A percentile compares a stretch with the other conserved stretches of the same genome.
phyloP scores from a whole-genome alignment of 1,139 yeast genomes.

The Hyphopichia pseudoburtonii region DNA sequence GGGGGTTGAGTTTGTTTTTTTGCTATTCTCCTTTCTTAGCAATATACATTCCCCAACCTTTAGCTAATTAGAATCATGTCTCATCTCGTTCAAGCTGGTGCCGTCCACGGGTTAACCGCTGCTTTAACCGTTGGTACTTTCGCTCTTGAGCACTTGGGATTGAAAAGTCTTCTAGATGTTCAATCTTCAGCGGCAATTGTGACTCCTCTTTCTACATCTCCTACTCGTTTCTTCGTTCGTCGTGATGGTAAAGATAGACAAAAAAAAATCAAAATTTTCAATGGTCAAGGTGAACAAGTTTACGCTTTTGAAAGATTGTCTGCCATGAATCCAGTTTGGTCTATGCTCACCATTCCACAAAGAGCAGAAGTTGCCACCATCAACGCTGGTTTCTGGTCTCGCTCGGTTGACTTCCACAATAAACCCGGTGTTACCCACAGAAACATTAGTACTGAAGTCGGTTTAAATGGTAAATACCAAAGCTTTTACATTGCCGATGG shows the following conservation, averaged over 20 bases:
- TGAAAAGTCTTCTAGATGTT: conserved; percentile 33
- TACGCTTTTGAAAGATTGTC: conserved; percentile 54
- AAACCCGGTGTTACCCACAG: conserved; percentile 49
- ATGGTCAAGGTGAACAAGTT: conserved; percentile 36
- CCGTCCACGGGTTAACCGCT: conserved; percentile 40
- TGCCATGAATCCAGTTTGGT: conserved; percentile 53
- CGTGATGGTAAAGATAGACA: conserved; percentile 48
- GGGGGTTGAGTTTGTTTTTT: too few species aligned
- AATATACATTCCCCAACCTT: neutral
- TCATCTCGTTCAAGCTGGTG: conserved; percentile 40
- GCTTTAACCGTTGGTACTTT: conserved; percentile 38
- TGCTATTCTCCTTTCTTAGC: neutral
- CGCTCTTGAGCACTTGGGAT: conserved; percentile 37
- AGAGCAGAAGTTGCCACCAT: conserved; percentile 53
- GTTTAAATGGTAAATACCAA: conserved; percentile 35
- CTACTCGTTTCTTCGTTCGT: conserved; percentile 45
- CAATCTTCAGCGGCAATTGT: conserved; percentile 37
- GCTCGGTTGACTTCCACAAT: conserved; percentile 51
- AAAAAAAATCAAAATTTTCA: conserved; percentile 50
- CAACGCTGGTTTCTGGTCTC: conserved; percentile 45
- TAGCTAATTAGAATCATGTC: conserved; percentile 12
- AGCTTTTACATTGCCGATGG: conserved; percentile 54
- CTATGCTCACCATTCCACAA: conserved; percentile 43
- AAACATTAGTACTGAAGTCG: conserved; percentile 30
- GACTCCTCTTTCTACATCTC: conserved; percentile 36